phyloP scores from a whole-genome alignment of 2,329 filamentous ascomycete species.

The Neodidymelliopsis sp. region DNA sequence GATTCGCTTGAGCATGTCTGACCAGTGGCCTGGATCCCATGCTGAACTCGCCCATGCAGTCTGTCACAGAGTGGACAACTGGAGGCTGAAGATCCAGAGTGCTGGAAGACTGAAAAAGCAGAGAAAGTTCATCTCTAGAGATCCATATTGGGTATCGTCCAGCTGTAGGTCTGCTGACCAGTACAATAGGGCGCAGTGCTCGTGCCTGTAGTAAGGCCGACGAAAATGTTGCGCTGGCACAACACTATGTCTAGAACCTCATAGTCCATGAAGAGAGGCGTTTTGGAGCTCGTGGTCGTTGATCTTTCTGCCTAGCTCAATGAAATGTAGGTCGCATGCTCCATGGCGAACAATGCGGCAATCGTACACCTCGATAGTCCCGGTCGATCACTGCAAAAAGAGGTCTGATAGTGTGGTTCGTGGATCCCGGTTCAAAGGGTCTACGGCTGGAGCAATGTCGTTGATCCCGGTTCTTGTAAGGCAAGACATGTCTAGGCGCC shows the following conservation, averaged over 20 bases:
- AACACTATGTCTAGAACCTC: background rate
- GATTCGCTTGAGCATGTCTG: slow-evolving; percentile 5
- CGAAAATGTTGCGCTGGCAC: background rate
- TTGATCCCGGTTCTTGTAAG: background rate
- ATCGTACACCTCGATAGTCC: slow-evolving; percentile 1
- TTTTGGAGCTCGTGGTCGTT: background rate
- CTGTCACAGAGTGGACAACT: background rate
- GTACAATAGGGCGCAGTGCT: background rate
- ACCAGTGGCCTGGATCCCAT: background rate
- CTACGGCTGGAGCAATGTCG: background rate
- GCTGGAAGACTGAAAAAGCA: background rate
- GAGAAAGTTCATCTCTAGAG: background rate
- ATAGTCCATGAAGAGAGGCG: background rate
- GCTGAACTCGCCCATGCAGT: background rate
- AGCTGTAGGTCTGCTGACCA: background rate
- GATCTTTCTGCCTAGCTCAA: background rate
- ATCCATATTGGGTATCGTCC: background rate
- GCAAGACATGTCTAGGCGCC: background rate
- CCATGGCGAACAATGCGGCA: background rate
- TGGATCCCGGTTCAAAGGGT: background rate
- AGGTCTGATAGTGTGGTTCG: slow-evolving; percentile 7
- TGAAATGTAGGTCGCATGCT: background rate
- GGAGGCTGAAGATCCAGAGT: background rate
- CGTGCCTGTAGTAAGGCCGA: slow-evolving; percentile 2
- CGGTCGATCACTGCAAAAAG: slow-evolving; percentile 11